Evolutionary conservation across 306 rosid species (phyloP).

Genomic region (Begonia fuchsioides): DNA sequence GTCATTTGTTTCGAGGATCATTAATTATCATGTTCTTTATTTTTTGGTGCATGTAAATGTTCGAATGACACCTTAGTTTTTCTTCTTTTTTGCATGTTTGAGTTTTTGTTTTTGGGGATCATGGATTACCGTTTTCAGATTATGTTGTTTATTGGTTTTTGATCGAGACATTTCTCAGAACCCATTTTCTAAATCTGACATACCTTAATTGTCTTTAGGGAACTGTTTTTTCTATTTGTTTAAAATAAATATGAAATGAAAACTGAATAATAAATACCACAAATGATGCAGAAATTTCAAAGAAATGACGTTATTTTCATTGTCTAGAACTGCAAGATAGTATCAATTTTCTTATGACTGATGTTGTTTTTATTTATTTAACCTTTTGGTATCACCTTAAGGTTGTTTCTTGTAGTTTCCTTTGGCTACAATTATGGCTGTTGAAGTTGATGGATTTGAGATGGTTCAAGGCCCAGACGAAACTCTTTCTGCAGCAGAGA

Average conservation of each 20-base stretch:
- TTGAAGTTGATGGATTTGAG: conserved; percentile 79
- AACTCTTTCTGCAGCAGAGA: conserved; percentile 27
- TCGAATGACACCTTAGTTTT: too few species aligned
- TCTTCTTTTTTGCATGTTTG: neutral
- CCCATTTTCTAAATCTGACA: neutral
- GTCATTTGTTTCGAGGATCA: conserved; percentile 3
- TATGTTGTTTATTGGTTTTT: conserved; percentile 6
- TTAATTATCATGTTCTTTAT: neutral
- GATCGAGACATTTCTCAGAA: conserved; percentile 3
- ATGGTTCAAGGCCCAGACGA: conserved; percentile 61
- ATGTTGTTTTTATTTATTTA: conserved; percentile 1
- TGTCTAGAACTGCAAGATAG: conserved; percentile 1
- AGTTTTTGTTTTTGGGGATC: neutral
- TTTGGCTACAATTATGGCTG: conserved; percentile 45
- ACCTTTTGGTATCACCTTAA: conserved; percentile 5
- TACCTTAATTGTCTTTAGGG: neutral
- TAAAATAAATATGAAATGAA: neutral
- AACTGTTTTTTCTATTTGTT: neutral
- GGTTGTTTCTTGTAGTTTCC: too few species aligned
- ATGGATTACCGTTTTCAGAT: neutral
- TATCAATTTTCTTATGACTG: conserved; percentile 4
- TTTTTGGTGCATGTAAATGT: neutral
- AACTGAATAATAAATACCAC: neutral
- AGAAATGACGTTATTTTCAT: neutral
- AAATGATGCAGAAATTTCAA: neutral